phyloP scores from a whole-genome alignment of 1,284 basidiomycete species.

The Puccinia polysora region DNA sequence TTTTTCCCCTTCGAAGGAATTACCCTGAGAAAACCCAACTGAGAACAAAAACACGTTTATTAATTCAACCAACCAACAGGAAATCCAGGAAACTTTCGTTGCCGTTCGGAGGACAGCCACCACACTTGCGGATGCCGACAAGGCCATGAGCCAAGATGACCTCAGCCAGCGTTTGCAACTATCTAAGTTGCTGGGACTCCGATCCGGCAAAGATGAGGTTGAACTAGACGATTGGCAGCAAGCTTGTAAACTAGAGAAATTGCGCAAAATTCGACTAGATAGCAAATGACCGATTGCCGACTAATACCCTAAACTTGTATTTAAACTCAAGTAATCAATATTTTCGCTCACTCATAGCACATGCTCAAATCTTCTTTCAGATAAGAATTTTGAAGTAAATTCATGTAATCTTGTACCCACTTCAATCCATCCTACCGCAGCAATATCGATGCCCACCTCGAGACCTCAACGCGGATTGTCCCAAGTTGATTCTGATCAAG shows the following conservation, averaged over 20 bases:
- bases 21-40: neutral
- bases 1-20: slow-evolving; percentile 4
- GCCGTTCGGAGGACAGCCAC: slow-evolving; percentile 8
- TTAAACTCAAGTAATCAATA: too few species aligned
- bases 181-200: slow-evolving; percentile 16
- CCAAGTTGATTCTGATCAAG: too few species aligned
- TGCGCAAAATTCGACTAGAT: slow-evolving; percentile 28
- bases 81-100: slow-evolving; percentile 41
- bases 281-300: neutral
- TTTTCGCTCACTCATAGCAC: too few species aligned
- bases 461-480: too few species aligned
- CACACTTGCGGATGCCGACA: slow-evolving; percentile 21
- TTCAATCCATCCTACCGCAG: too few species aligned
- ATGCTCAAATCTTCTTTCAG: too few species aligned
- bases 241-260: slow-evolving; percentile 36
- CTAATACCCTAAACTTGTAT: too few species aligned
- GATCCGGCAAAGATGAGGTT: slow-evolving; percentile 5
- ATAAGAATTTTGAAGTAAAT: too few species aligned
- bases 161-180: slow-evolving; percentile 19
- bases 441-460: too few species aligned
- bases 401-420: too few species aligned
- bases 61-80: slow-evolving; percentile 1
- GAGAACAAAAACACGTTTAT: neutral
- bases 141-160: slow-evolving; percentile 37
- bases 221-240: slow-evolving; percentile 30